A percentile compares a stretch with the other conserved stretches of the same genome.
These are phyloP conservation scores for Sutorius australiensis DNA, from an alignment of 768 basidiomycete species.

Conservation along the genomic window DNA sequence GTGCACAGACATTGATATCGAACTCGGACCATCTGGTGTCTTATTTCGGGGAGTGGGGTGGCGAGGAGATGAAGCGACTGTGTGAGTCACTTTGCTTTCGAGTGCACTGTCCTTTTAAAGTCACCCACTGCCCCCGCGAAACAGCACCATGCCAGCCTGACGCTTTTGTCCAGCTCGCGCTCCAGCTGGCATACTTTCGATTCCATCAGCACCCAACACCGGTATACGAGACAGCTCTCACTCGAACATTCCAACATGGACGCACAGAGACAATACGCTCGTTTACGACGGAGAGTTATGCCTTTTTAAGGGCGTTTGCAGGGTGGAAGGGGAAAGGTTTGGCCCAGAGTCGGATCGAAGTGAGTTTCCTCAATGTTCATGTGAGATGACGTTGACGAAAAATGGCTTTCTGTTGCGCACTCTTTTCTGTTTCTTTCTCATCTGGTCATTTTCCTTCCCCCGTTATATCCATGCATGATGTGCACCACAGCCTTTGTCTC, in stretches of 20 bases:
- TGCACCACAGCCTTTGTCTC: slow-evolving; percentile 19
- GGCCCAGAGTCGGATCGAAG: slow-evolving; percentile 4
- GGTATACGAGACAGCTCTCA: slow-evolving; percentile 90
- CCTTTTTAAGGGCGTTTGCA: slow-evolving; percentile 39
- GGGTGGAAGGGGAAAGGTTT: slow-evolving; percentile 14
- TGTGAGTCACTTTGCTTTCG: slow-evolving; percentile 45
- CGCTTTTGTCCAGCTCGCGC: slow-evolving; percentile 85
- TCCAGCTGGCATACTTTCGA: slow-evolving; percentile 89
- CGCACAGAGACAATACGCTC: slow-evolving; percentile 88
- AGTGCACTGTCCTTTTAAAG: neutral
- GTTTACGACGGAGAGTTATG: slow-evolving; percentile 65
- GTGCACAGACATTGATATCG: slow-evolving; percentile 56
- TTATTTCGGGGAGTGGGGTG: slow-evolving; percentile 79
- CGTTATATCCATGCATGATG: neutral
- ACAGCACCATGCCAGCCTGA: slow-evolving; percentile 64
- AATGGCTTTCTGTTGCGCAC: neutral
- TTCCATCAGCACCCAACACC: slow-evolving; percentile 75
- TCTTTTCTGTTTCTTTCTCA: slow-evolving; percentile 26
- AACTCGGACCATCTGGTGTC: slow-evolving; percentile 84
- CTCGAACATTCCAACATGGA: slow-evolving; percentile 80
- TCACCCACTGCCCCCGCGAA: neutral
- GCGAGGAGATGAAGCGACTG: slow-evolving; percentile 77
- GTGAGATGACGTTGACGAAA: neutral
- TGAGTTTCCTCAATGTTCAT: slow-evolving; percentile 4
- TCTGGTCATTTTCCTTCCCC: neutral